Evolutionary conservation across 257 asterid genomes (phyloP), one percentile per base, ranked within the genome.

Genomic region (Nicotiana paniculata): DNA sequence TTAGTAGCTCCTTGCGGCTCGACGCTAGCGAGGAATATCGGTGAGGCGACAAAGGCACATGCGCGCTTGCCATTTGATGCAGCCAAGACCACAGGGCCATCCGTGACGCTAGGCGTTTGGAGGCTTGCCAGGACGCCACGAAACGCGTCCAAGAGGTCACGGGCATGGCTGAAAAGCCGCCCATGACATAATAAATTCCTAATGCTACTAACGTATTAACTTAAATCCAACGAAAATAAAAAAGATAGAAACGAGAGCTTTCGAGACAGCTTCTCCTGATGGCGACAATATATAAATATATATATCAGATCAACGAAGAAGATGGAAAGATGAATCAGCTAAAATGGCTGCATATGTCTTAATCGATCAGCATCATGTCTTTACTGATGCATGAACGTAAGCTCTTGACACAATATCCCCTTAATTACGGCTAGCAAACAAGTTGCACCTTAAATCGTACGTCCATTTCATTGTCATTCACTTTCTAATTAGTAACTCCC

Each of bases 341-440:
- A 46, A 72, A 46, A 46, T 72, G 33, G 18, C 11, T 43, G 9
- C 12, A 72, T 43, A 35, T 33, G 4, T 72, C 59, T 21, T 24
- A 70, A n/a, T 69, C 55, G 21, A 0, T 54, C 28, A 58, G 4
- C 30, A n/a, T 26, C 35, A 72, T 24, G 59, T 46, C 11, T 46
- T 46, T 72, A 72, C 5, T 72, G 78, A 5, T 72, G 79, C 61
- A 70, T 70, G 78, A 70, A 70, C n/a, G 57, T 53, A 53, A 51
- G 5, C 17, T 3, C 17, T 4, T 10, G 43, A 39, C 5, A 11
- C 10, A 64, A 21, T 64, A 62, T 62, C 7, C 35, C 67, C 35
- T 62, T 24, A 62, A 32, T 8, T n/a, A 59, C 9, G 68, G 68
- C 32, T 26, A 10, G 39, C 70, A 64, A 63, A 64, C 43, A 30